Conservation (phyloP, 306 rosid species). For the Acacia melanoxylon region DNA sequence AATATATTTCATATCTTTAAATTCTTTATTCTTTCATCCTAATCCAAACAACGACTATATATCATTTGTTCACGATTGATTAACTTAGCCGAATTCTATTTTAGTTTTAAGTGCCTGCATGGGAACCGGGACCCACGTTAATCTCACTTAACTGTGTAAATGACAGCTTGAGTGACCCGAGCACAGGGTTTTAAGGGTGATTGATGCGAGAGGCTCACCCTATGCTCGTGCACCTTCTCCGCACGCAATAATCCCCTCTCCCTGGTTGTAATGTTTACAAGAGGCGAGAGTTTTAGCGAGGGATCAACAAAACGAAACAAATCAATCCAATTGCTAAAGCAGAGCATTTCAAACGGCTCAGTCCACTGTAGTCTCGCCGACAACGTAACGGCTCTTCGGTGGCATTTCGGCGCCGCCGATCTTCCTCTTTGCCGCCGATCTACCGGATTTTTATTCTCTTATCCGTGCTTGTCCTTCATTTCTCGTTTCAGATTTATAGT, state of each 20-base stretch:
- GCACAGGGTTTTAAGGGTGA: neutral
- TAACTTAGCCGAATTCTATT: neutral
- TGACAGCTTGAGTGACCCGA: neutral
- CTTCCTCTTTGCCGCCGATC: conserved; percentile 39
- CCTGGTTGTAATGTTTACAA: neutral
- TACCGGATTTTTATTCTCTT: conserved; percentile 18
- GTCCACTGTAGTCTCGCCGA: conserved; percentile 45
- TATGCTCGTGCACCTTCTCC: neutral
- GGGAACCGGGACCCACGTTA: neutral
- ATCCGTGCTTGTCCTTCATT: neutral
- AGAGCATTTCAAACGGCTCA: conserved; percentile 53
- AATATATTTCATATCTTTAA: neutral
- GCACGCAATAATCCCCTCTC: neutral
- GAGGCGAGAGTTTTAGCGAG: neutral
- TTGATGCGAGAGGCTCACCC: neutral
- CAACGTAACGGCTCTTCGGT: conserved; percentile 50
- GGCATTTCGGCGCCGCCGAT: conserved; percentile 41
- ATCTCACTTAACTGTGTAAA: neutral
- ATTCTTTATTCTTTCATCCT: neutral
- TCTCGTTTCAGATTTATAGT: conserved; percentile 33
- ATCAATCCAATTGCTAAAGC: neutral
- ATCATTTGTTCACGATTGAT: neutral
- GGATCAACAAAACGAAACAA: too few species aligned
- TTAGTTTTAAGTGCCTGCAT: neutral
- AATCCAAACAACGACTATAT: neutral